These are phyloP conservation scores for Paradendryphiella salina DNA, from an alignment of 2,329 filamentous ascomycete genomes.

Conservation along the genomic window DNA sequence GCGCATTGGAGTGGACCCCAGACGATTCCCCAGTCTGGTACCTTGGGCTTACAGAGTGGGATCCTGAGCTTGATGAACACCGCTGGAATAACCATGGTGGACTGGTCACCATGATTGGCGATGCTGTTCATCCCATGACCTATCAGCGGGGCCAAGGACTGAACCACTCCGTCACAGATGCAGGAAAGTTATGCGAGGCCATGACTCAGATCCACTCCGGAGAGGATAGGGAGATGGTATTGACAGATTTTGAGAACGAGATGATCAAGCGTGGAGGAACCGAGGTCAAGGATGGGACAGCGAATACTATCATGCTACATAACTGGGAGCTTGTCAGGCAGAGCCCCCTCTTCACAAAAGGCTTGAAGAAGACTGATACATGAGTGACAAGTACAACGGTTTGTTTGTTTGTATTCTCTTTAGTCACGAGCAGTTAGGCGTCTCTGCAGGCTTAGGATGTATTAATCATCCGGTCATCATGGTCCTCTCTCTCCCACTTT, in stretches of 20 bases:
- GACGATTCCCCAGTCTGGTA: constrained; percentile 43
- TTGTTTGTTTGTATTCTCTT: not conserved
- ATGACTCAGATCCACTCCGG: constrained; percentile 33
- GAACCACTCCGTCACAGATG: constrained; percentile 55
- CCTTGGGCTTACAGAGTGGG: constrained; percentile 44
- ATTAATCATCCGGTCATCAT: not conserved
- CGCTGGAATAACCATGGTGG: constrained; percentile 44
- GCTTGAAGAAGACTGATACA: constrained; percentile 22
- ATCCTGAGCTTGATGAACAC: constrained; percentile 35
- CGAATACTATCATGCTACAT: constrained; percentile 44
- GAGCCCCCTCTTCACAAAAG: constrained; percentile 41
- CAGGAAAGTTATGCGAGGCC: constrained; percentile 45
- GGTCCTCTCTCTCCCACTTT: not conserved
- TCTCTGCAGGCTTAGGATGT: not conserved
- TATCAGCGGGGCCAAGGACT: constrained; percentile 55
- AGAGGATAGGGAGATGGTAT: constrained; percentile 29
- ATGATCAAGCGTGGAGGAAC: constrained; percentile 47
- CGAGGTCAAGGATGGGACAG: constrained; percentile 39
- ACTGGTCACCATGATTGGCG: constrained; percentile 46
- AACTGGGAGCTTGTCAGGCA: constrained; percentile 44
- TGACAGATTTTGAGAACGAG: constrained; percentile 51
- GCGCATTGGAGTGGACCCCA: constrained; percentile 42
- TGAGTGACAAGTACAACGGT: not conserved
- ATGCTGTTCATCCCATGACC: constrained; percentile 50
- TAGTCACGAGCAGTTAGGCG: no score